A percentile compares a stretch with the other conserved stretches of the same genome.
Conservation (phyloP, 176 grass and related monocot species). For the Paspalum vaginatum region DNA sequence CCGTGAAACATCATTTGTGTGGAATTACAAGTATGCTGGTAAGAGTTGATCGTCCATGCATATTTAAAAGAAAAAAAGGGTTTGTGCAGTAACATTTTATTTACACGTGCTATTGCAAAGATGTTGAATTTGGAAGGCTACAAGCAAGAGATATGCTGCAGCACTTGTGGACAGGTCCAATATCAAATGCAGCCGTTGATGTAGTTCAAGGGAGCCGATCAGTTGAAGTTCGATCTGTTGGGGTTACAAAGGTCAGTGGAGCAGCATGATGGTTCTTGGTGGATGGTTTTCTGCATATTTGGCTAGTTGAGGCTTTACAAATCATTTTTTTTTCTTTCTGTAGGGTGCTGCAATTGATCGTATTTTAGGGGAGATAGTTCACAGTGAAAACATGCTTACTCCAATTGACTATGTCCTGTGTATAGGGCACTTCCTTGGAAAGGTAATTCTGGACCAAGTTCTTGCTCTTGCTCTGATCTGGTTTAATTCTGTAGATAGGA, state of each 20-base stretch:
- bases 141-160: conserved; percentile 99
- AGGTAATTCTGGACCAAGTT: conserved; percentile 61
- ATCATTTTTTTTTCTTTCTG: conserved; percentile 32
- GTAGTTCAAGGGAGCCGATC: conserved; percentile 99
- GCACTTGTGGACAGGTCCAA: conserved; percentile 96
- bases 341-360: conserved; percentile 98
- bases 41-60: conserved; percentile 25
- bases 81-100: conserved; percentile 11
- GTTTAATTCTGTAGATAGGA: conserved; percentile 20
- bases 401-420: conserved; percentile 98
- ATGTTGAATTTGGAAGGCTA: conserved; percentile 97
- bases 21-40: conserved; percentile 99
- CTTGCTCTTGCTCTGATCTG: background rate
- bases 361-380: conserved; percentile 95
- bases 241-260: conserved; percentile 87
- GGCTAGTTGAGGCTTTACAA: conserved; percentile 25
- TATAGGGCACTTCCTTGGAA: conserved; percentile 92
- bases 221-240: conserved; percentile 96
- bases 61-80: background rate
- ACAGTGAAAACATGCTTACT: conserved; percentile 95
- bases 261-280: conserved; percentile 18
- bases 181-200: conserved; percentile 98
- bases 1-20: conserved; percentile 97
- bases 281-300: conserved; percentile 31
- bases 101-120: conserved; percentile 46